phyloP scores from a whole-genome alignment of 352 stramenopile genomes.

The Globisporangium acanthophoron region DNA sequence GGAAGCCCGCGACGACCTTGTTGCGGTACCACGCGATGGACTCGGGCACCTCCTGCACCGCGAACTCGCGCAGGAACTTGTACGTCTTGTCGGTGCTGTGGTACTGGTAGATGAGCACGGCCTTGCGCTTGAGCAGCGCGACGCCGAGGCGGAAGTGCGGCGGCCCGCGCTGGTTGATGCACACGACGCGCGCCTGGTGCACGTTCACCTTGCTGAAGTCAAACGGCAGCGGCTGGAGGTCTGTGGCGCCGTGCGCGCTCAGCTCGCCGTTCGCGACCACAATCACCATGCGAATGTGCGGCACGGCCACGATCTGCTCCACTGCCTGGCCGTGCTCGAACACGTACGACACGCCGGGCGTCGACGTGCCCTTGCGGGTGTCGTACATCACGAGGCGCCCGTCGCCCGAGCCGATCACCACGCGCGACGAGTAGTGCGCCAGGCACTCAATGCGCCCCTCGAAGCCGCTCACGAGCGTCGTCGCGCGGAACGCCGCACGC shows the following conservation, averaged over 20 bases:
- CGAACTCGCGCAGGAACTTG: constrained; percentile 71
- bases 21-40: constrained; percentile 86
- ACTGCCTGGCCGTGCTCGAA: constrained; percentile 70
- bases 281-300: constrained; percentile 86
- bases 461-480: constrained; percentile 64
- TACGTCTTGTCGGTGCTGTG: constrained; percentile 76
- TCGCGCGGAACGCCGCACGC: constrained; percentile 76
- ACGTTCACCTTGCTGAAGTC: constrained; percentile 78
- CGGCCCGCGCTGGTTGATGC: constrained; percentile 80
- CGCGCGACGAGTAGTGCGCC: constrained; percentile 84
- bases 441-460: constrained; percentile 81
- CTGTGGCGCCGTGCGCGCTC: constrained; percentile 67
- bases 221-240: constrained; percentile 70
- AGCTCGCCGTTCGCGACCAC: constrained; percentile 73
- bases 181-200: constrained; percentile 63
- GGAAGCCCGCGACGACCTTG: constrained; percentile 78
- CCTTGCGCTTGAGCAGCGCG: constrained; percentile 54
- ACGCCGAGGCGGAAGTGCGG: constrained; percentile 80
- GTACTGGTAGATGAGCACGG: constrained; percentile 81
- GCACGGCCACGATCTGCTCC: constrained; percentile 78
- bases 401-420: constrained; percentile 76
- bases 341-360: constrained; percentile 49
- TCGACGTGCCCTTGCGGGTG: constrained; percentile 75
- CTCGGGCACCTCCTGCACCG: constrained; percentile 67
- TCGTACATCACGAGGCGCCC: constrained; percentile 84